Evolutionary conservation across 139 green algal species (phyloP), one percentile per base, ranked within the genome.

Genomic region (Coelastrella sp.): DNA sequence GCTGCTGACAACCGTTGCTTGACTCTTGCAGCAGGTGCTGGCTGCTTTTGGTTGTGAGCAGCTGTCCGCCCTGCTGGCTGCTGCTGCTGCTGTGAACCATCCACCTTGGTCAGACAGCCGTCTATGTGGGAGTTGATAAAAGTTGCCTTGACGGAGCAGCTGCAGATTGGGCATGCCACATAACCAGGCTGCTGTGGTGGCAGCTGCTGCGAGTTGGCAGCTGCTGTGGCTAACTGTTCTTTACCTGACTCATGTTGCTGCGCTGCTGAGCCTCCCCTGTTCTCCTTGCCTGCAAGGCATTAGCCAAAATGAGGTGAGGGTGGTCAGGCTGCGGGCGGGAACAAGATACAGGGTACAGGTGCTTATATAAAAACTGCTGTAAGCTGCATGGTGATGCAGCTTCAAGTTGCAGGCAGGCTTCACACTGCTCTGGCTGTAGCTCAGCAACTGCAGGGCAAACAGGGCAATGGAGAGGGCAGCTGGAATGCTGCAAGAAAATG

Each of bases 121-220:
- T 91, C 87, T 60, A 91, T n/a, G 24, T 91, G 87, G 4, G 65
- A 58, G 56, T 91, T 87, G 35, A 91, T 91, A 22, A 91, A 86
- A 1, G 61, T 81, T 22, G 70, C 65, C 7, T 24, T 70, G 14
- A 91, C 65, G 14, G 65, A 91, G 63, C 78, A 20, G 22, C 66
- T 78, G 56, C 87, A 91, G 15, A 91, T 87, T 20, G 87, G 87
- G 87, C 87, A 91, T 8, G 66, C 49, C 19, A 87, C 87, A 27
- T 78, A 91, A 20, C 70, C 79, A 61, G 63, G 87, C 85, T 76
- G 85, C 73, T 60, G 85, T 25, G 7, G 85, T 19, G 75, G 74
- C 70, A 22, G 84, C 65, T 89, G 82, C 65, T 88, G 83, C 8
- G 11, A 4, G 35, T 9, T 63, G 70, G 49, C 58, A 24, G 74